Base-by-base conservation (phyloP, 1,284 basidiomycete genomes). In the Ceratobasidium sp. region DNA sequence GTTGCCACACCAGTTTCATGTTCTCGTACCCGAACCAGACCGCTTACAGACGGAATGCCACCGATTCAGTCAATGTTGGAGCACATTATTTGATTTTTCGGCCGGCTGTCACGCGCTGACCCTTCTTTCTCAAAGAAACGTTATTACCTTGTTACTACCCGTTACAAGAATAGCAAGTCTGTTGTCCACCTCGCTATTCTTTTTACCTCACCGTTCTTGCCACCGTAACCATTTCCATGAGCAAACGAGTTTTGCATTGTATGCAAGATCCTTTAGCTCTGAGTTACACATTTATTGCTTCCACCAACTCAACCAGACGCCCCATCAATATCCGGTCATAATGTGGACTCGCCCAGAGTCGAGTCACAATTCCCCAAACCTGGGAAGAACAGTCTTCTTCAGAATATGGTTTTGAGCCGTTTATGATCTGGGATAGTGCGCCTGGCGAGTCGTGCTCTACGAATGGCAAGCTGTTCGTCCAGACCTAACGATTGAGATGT, bases 351-450 rank as follows among this genome's bases (percentile, higher is more conserved):
- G 26, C 51, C 67, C 67, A 69, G 13, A 55, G 39, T 51, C 15
- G 53, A 28, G 51, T 33, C 6, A 28, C 67, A 49, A 69, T 15
- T 28, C 20, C 49, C 67, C 23, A 56, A 18, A 69, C 15, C 18
- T 56, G 10, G n/a, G 39, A 18, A 13, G 49, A 33, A 20, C 49
- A 39, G 39, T 55, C 51, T 33, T 39, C 67, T 18, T 33, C 20
- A n/a, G 66, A 28, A 51, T 69, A 69, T 40, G 71, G 71, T 49
- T 18, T 63, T 28, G n/a, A 18, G 3, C 71, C 71, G 12, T 12
- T 44, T 3, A 49, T 53, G 15, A 73, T 73, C 12, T 39, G 42
- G 13, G 56, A 26, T 13, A 73, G 42, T 28, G 71, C 71, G 9
- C 60, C 33, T 2, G 71, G 58, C 3, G 60, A 64, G 28, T 63